These are phyloP conservation scores for Solanum virginianum DNA, from an alignment of 257 asterid genomes.

Conservation along the genomic window DNA sequence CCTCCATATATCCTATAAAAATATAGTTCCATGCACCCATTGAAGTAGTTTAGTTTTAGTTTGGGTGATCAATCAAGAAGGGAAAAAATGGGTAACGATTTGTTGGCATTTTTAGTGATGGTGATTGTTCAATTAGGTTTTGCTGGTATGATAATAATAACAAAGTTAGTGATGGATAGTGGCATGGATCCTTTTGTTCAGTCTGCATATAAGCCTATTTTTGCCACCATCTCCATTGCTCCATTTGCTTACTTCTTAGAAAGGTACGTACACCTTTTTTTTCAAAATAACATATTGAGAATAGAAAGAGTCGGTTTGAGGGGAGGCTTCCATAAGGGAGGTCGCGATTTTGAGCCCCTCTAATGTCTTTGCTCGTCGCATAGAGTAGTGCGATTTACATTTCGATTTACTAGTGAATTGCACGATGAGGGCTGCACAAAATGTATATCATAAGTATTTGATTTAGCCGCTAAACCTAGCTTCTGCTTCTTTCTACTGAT, in stretches of 20 bases:
- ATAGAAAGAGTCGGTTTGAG: too few species aligned
- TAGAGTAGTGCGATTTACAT: too few species aligned
- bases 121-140: constrained; percentile 60
- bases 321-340: too few species aligned
- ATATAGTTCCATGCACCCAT: background rate
- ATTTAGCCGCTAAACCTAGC: too few species aligned
- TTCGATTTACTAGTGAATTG: too few species aligned
- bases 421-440: too few species aligned
- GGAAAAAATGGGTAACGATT: constrained; percentile 19
- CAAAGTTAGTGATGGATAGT: constrained; percentile 75
- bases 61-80: background rate
- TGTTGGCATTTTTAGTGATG: constrained; percentile 44
- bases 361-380: too few species aligned
- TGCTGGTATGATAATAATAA: constrained; percentile 72
- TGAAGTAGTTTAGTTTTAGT: too few species aligned
- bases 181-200: constrained; percentile 84
- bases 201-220: constrained; percentile 72
- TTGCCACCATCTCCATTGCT: constrained; percentile 42
- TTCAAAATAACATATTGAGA: background rate
- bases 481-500: too few species aligned
- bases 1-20: background rate
- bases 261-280: constrained; percentile 25
- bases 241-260: constrained; percentile 69
- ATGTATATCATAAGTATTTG: too few species aligned
- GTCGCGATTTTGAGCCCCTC: too few species aligned